Evolutionary conservation across 768 basidiomycete species (phyloP), one percentile per base, ranked within the genome.

Genomic region (Royoungia palumana): DNA sequence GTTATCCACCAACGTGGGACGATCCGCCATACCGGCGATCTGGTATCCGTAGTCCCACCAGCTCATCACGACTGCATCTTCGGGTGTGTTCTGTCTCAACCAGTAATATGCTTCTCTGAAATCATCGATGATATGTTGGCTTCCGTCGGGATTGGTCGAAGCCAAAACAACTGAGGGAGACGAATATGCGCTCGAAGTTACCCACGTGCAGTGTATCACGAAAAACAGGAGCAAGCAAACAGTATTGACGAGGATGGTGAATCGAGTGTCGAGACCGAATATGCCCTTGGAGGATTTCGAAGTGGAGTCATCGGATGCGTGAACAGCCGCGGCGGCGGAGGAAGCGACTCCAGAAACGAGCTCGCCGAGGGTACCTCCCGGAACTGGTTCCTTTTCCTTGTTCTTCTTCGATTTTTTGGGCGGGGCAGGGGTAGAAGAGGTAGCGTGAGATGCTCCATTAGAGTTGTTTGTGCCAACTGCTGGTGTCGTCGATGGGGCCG

Each of bases 31-130:
- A 35, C 96, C 96, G 35, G 96, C 96, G 62, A 98, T 97, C 70
- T 98, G 95, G 66, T 99, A 98, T 24, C 95, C 96, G 58, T 98
- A 99, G 72, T 98, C 96, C 96, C 96, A 98, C 96, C 96, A 99
- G 52, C 88, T 91, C 93, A 95, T 94, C 21, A 98, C 85, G 27
- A 98, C 94, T 6, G 93, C 84, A 51, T 90, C 85, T 67, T 93
- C 75, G 6, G 87, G 78, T 3, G 96, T 99, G 72, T 98, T 99
- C 72, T 94, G 88, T 44, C 96, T 78, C 41, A 99, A 69, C 96
- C 96, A 99, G 64, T 98, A 97, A 68, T 99, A 98, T 12, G 96
- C 96, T 73, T 98, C 96, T 50, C 96, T 80, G 83, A 97, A 99
- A 68, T 99, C 96, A 62, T 99, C 96, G 60, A 99, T 98, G 61